Percentiles rank a stretch among this genome's conserved stretches.
Conservation (phyloP, 768 basidiomycete genomes). For the Tylopilus rubrobrunneus region DNA sequence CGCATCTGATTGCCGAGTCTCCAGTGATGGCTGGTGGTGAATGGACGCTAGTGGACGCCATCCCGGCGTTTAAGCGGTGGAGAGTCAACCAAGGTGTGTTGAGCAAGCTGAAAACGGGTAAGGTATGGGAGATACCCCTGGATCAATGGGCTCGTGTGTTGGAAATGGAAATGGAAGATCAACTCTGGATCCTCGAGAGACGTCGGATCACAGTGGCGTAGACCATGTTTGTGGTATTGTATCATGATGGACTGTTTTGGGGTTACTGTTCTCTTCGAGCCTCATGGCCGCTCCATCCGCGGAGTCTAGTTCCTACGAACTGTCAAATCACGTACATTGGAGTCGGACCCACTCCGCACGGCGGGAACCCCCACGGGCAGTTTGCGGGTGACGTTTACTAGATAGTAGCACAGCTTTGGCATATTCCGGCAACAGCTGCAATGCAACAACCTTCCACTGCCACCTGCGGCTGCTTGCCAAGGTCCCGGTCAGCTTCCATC, state of each 20-base stretch:
- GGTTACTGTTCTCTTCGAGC: neutral
- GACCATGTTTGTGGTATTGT: neutral
- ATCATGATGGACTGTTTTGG: neutral
- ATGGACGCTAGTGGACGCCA: conserved; percentile 44
- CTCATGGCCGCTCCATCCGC: neutral
- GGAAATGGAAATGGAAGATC: conserved; percentile 36
- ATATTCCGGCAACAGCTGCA: too few species aligned
- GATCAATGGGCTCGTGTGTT: conserved; percentile 27
- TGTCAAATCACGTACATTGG: neutral
- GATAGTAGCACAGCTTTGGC: too few species aligned
- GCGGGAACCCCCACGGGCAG: too few species aligned
- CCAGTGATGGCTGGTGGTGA: conserved; percentile 19
- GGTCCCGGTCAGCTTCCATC: too few species aligned
- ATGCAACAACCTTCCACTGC: too few species aligned
- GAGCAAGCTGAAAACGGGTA: conserved; percentile 17
- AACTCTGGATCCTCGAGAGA: conserved; percentile 50
- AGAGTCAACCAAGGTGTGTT: conserved; percentile 17
- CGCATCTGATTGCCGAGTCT: conserved; percentile 62
- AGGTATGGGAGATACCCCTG: conserved; percentile 22
- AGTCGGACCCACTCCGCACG: too few species aligned
- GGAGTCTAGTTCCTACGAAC: neutral
- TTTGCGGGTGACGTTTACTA: too few species aligned
- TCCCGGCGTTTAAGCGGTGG: conserved; percentile 47
- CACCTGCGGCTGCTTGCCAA: too few species aligned
- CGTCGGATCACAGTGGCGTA: neutral